Percentiles rank a stretch among this genome's conserved stretches.
Evolutionary conservation across 2,329 filamentous ascomycete genomes (phyloP).

Genomic region (Parastagonospora nodorum): DNA sequence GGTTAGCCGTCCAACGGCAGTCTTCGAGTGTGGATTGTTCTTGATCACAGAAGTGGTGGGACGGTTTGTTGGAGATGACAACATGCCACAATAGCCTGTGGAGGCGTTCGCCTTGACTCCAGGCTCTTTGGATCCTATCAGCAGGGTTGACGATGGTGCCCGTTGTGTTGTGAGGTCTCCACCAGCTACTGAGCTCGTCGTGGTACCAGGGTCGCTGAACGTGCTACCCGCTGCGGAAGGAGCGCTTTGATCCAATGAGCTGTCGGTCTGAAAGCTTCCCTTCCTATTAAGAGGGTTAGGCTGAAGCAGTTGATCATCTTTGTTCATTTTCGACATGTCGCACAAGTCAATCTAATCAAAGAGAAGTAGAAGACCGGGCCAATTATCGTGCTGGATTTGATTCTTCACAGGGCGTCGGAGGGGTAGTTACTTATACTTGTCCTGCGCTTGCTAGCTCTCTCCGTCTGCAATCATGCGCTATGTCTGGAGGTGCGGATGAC

Average conservation of each 20-base stretch:
- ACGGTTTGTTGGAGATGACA: too few species aligned
- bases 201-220: too few species aligned
- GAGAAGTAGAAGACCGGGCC: background rate
- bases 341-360: background rate
- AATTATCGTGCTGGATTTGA: background rate
- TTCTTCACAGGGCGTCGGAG: background rate
- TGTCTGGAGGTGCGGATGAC: background rate
- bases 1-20: background rate
- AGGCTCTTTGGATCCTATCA: background rate
- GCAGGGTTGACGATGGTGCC: background rate
- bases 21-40: background rate
- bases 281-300: background rate
- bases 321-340: background rate
- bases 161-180: too few species aligned
- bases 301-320: background rate
- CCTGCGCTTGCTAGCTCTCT: background rate
- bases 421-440: background rate
- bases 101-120: too few species aligned
- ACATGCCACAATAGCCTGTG: too few species aligned
- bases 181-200: too few species aligned
- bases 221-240: too few species aligned
- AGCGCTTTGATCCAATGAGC: background rate
- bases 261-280: background rate
- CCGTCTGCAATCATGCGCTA: background rate
- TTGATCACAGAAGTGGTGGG: background rate